Evolutionary conservation across 1,139 yeast species (phyloP), one percentile per base, ranked within the genome.

Genomic region (Blastobotrys apis): DNA sequence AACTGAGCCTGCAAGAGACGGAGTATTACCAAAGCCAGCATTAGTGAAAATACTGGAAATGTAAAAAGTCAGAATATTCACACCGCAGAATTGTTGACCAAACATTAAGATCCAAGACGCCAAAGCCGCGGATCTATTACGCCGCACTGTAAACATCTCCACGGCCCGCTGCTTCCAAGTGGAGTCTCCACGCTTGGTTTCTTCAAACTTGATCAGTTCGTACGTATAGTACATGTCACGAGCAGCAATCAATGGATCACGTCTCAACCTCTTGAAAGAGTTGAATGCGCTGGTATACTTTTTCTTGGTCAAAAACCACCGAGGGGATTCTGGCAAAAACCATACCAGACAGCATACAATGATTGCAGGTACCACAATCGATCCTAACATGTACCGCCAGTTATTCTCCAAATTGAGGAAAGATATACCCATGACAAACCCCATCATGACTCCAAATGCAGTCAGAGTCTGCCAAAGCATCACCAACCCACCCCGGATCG

Each of bases 381-480:
- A 78, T 2, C 84, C 94, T 53, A 85, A 69, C 88, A 83, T 84
- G 43, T 84, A 69, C 64, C 94, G 75, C 95, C 95, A 85, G 37
- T 59, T 71, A 67, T 53, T 76, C 62, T 39, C 65, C 59, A 44
- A 71, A 65, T 58, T 77, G 73, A 52, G 66, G 53, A 78, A 83
- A 0, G 86, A 86, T 47, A 84, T 69, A 20, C 80, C 74, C 37
- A 84, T 73, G 43, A 81, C 81, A 60, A 82, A 83, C 40, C 94
- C 94, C 56, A 84, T 70, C 79, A 84, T 82, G 57, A 85, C 84
- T 58, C 95, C 95, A 51, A 82, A 80, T 6, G 94, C 94, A 9
- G 94, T 85, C 75, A 84, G 84, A 63, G 83, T 77, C 67, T 85
- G 95, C 94, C 94, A 85, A 71, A 81, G 75, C 92, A 84, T 84